Evolutionary conservation across 371 early-diverging fungal genomes (phyloP).

Genomic region (Mucor piriformis): DNA sequence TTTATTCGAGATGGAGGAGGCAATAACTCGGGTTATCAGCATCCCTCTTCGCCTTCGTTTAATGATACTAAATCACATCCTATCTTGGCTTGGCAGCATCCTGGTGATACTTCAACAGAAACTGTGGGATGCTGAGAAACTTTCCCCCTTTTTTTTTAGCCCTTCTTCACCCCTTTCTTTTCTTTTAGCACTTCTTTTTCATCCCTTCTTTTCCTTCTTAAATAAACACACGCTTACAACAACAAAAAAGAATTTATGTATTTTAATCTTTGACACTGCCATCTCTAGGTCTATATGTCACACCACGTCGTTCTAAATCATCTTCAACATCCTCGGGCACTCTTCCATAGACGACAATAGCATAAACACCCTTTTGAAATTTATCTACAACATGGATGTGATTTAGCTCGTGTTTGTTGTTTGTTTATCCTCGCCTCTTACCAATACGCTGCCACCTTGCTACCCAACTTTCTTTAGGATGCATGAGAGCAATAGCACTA

Average conservation of each 20-base stretch:
- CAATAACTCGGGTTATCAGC: not conserved
- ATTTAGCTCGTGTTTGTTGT: not conserved
- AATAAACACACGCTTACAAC: not conserved
- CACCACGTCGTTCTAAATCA: constrained; percentile 73
- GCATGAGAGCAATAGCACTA: constrained; percentile 79
- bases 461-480: constrained; percentile 87
- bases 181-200: not conserved
- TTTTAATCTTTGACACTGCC: constrained; percentile 74
- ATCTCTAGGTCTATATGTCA: constrained; percentile 86
- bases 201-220: not conserved
- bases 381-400: constrained; percentile 56
- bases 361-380: constrained; percentile 87
- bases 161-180: constrained; percentile 1
- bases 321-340: constrained; percentile 89
- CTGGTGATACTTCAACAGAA: constrained; percentile 30
- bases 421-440: constrained; percentile 12
- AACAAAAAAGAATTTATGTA: not conserved
- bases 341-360: constrained; percentile 87
- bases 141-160: not conserved
- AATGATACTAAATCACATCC: not conserved
- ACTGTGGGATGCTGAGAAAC: constrained; percentile 24
- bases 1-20: constrained; percentile 23
- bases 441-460: constrained; percentile 85
- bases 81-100: constrained; percentile 30
- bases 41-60: constrained; percentile 6